Evolutionary conservation across 768 basidiomycete genomes (phyloP).

Genomic region (Termitomyces sp.): DNA sequence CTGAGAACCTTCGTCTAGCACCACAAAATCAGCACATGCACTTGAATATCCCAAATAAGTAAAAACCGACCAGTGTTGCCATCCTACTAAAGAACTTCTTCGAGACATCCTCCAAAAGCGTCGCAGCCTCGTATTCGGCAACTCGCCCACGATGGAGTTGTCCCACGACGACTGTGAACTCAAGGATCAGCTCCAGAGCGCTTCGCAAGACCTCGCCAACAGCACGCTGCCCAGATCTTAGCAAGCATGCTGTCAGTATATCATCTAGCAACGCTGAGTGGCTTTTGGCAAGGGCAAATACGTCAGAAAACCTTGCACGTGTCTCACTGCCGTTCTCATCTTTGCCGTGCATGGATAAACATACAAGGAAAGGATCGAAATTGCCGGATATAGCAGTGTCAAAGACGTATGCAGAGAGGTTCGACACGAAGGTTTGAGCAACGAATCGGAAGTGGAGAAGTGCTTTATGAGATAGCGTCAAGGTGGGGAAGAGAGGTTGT

Average conservation of each 20-base stretch:
- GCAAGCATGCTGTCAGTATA: conserved; percentile 72
- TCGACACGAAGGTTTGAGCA: conserved; percentile 66
- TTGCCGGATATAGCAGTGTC: conserved; percentile 81
- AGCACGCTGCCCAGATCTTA: conserved; percentile 65
- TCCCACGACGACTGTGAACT: conserved; percentile 64
- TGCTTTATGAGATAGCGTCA: conserved; percentile 48
- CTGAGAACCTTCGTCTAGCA: conserved; percentile 55
- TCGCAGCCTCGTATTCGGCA: conserved; percentile 66
- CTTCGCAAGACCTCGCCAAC: conserved; percentile 65
- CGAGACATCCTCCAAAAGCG: conserved; percentile 53
- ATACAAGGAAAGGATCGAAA: conserved; percentile 65
- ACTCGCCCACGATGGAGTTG: conserved; percentile 53
- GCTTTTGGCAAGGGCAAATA: conserved; percentile 65
- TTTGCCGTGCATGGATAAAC: conserved; percentile 25
- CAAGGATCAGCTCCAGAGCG: conserved; percentile 62
- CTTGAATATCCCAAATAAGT: background rate
- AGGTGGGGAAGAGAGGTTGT: conserved; percentile 57
- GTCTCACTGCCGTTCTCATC: conserved; percentile 9
- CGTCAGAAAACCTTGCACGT: conserved; percentile 52
- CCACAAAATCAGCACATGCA: conserved; percentile 10
- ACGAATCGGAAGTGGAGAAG: conserved; percentile 73
- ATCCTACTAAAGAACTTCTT: conserved; percentile 54
- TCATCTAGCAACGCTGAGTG: conserved; percentile 74
- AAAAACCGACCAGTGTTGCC: conserved; percentile 50
- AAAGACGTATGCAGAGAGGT: conserved; percentile 70